Conservation (phyloP, 306 rosid species). For the Elaeagnus macrophylla region DNA sequence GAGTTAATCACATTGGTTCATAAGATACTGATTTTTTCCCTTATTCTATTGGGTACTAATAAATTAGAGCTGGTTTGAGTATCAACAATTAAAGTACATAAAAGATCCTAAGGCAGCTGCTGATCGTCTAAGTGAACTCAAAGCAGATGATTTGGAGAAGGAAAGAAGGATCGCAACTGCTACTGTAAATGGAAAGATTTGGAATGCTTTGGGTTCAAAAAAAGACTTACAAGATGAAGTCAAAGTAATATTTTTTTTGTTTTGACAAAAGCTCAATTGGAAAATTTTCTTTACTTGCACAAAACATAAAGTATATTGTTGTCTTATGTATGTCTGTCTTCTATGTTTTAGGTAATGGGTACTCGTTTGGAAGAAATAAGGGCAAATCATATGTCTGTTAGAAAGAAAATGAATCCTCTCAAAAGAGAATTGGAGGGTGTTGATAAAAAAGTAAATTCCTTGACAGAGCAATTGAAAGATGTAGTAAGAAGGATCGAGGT, state of each 20-base stretch:
- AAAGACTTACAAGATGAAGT: conserved; percentile 12
- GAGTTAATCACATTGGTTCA: too few relatives aligned
- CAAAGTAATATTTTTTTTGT: conserved; percentile 2
- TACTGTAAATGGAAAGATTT: background rate
- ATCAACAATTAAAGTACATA: too few relatives aligned
- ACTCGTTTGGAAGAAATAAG: conserved; percentile 15
- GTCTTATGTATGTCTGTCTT: too few relatives aligned
- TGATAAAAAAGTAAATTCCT: background rate
- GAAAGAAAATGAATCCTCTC: background rate
- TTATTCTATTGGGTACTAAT: too few relatives aligned
- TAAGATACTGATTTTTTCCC: background rate
- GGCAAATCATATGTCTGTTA: background rate
- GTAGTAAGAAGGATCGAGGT: background rate
- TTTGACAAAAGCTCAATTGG: too few relatives aligned
- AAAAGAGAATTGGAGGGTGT: conserved; percentile 7
- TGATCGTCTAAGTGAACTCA: conserved; percentile 2
- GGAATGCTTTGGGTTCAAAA: conserved; percentile 15
- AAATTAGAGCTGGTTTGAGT: conserved; percentile 2
- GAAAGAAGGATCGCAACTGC: conserved; percentile 13
- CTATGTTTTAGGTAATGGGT: background rate
- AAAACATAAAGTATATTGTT: too few relatives aligned
- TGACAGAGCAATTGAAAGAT: background rate
- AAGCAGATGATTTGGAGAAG: background rate
- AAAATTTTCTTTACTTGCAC: background rate
- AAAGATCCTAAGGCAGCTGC: background rate